These are phyloP conservation scores for Asparagopsis taxiformis DNA, from an alignment of 31 red algal genomes.

Conservation along the genomic window DNA sequence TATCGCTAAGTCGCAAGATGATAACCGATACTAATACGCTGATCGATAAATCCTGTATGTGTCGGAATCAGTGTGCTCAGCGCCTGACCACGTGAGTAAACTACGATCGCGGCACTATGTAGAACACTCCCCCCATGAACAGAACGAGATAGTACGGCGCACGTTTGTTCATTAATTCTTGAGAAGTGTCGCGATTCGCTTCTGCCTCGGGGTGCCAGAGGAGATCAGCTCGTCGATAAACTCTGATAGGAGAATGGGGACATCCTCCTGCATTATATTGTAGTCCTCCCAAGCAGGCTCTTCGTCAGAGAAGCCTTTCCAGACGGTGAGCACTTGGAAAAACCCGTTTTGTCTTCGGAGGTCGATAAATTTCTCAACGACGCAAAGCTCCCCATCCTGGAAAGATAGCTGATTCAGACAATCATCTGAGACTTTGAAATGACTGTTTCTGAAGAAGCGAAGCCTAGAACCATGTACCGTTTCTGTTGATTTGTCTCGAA, in stretches of 20 bases:
- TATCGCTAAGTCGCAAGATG: too few species aligned
- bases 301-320: not conserved
- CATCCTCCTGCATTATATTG: not conserved
- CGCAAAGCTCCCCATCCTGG: conserved; percentile 21
- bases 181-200: too few species aligned
- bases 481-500: not conserved
- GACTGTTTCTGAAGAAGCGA: conserved; percentile 33
- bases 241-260: not conserved
- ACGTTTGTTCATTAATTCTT: too few species aligned
- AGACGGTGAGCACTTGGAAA: not conserved
- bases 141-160: too few species aligned
- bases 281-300: not conserved
- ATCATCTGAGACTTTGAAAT: conserved; percentile 24
- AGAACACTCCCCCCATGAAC: too few species aligned
- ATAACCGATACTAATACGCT: too few species aligned
- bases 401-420: conserved; percentile 13
- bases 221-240: too few species aligned
- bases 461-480: conserved; percentile 2
- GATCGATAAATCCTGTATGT: too few species aligned
- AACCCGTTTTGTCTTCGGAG: not conserved
- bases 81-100: too few species aligned
- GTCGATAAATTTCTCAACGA: conserved; percentile 4
- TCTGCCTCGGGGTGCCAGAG: too few species aligned
- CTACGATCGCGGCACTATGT: too few species aligned
- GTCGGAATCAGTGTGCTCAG: too few species aligned